phyloP scores from a whole-genome alignment of 306 rosid genomes.

The Pterocarpus santalinus region DNA sequence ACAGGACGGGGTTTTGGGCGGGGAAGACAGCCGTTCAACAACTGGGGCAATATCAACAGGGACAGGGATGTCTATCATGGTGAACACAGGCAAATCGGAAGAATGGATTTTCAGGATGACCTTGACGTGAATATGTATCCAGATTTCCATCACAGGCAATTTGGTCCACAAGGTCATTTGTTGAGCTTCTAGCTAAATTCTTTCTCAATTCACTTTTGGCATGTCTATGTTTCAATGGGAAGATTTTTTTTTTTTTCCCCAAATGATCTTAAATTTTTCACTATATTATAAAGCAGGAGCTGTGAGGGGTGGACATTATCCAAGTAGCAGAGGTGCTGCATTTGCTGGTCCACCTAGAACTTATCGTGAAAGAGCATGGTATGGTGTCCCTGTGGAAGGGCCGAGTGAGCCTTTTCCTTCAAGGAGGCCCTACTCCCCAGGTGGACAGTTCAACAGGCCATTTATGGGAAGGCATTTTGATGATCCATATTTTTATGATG shows the following conservation, averaged over 20 bases:
- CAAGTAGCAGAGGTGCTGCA: slow-evolving; percentile 53
- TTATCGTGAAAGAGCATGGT: slow-evolving; percentile 63
- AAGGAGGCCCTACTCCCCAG: slow-evolving; percentile 69
- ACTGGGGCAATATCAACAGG: slow-evolving; percentile 57
- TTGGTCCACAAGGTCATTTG: slow-evolving; percentile 58
- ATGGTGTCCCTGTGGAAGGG: slow-evolving; percentile 61
- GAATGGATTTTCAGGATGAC: slow-evolving; percentile 55
- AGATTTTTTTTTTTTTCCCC: not conserved
- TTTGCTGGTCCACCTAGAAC: slow-evolving; percentile 65
- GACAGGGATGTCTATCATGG: slow-evolving; percentile 58
- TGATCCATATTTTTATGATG: slow-evolving; percentile 63
- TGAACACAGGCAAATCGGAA: slow-evolving; percentile 62
- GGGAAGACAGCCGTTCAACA: slow-evolving; percentile 53
- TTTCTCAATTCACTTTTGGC: slow-evolving; percentile 7
- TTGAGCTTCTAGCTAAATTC: slow-evolving; percentile 36
- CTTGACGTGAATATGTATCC: slow-evolving; percentile 52
- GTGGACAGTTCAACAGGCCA: slow-evolving; percentile 59
- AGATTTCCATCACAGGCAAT: slow-evolving; percentile 66
- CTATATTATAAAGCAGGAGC: slow-evolving; percentile 60
- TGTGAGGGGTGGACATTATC: slow-evolving; percentile 59
- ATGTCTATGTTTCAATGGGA: slow-evolving; percentile 22
- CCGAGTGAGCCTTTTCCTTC: slow-evolving; percentile 60
- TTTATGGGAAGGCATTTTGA: slow-evolving; percentile 63
- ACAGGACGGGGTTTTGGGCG: slow-evolving; percentile 70
- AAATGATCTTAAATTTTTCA: slow-evolving; percentile 26